Evolutionary conservation across 805 yeast genomes (phyloP).

Genomic region (Barnettozyma vustinii): DNA sequence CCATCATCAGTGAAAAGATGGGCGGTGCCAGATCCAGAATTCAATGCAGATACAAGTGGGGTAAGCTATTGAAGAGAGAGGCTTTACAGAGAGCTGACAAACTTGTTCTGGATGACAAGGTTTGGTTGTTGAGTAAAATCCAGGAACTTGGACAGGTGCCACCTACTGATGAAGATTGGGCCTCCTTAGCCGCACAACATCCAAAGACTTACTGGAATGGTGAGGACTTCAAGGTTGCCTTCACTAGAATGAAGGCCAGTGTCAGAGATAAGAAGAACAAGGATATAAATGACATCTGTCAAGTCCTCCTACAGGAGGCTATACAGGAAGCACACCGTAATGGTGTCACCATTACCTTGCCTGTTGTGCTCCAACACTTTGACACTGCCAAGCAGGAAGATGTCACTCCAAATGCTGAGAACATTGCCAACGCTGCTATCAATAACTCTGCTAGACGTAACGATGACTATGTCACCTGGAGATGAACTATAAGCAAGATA

Average conservation of each 20-base stretch:
- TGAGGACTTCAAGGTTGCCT: conserved; percentile 54
- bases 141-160: conserved; percentile 38
- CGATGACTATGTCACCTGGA: conserved; percentile 9
- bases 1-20: conserved; percentile 84
- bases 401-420: conserved; percentile 5
- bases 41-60: conserved; percentile 96
- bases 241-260: conserved; percentile 51
- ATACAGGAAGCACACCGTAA: conserved; percentile 16
- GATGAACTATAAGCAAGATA: neutral
- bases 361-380: conserved; percentile 19
- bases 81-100: conserved; percentile 38
- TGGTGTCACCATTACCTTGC: conserved; percentile 16
- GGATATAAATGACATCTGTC: conserved; percentile 30
- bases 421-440: conserved; percentile 16
- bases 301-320: conserved; percentile 21
- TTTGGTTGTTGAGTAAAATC: conserved; percentile 44
- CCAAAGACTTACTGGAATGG: conserved; percentile 49
- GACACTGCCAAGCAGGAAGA: conserved; percentile 3
- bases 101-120: conserved; percentile 41
- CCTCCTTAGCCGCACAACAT: conserved; percentile 42
- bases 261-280: conserved; percentile 44
- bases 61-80: conserved; percentile 65
- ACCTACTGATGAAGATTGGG: conserved; percentile 48
- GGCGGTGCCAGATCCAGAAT: conserved; percentile 84
- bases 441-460: conserved; percentile 9